Percentiles rank a stretch among this genome's conserved stretches.
Evolutionary conservation across 352 stramenopile genomes (phyloP).

Genomic region (Globisporangium irregulare): DNA sequence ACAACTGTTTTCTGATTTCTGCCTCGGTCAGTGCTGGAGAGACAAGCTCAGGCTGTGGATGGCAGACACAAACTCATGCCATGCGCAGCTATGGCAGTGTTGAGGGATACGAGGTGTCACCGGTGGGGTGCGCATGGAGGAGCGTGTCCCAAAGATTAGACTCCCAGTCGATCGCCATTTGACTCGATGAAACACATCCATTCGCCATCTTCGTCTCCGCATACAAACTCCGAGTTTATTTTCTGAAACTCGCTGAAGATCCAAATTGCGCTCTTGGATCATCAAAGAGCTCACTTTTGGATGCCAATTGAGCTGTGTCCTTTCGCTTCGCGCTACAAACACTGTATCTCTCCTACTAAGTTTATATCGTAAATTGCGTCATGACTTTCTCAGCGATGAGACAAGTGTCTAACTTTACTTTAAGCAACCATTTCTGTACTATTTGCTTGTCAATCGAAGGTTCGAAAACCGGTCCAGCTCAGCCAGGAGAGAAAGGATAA

Average conservation of each 20-base stretch:
- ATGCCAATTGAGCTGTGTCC: background rate
- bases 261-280: background rate
- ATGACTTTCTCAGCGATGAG: background rate
- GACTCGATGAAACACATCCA: background rate
- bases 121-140: background rate
- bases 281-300: background rate
- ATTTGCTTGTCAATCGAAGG: constrained; percentile 4
- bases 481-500: background rate
- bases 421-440: background rate
- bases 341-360: background rate
- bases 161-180: background rate
- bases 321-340: background rate
- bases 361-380: background rate
- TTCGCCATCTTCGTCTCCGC: background rate
- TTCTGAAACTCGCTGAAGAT: constrained; percentile 3
- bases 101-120: background rate
- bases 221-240: constrained; percentile 4
- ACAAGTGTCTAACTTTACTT: background rate
- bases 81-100: background rate
- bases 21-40: background rate
- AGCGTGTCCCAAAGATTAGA: background rate
- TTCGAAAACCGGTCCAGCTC: background rate
- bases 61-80: background rate
- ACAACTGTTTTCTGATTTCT: background rate
- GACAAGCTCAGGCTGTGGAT: background rate